Percentiles rank a stretch among this genome's conserved stretches.
Conservation (phyloP, 2,329 filamentous ascomycete species). For the Alternaria brassicae region DNA sequence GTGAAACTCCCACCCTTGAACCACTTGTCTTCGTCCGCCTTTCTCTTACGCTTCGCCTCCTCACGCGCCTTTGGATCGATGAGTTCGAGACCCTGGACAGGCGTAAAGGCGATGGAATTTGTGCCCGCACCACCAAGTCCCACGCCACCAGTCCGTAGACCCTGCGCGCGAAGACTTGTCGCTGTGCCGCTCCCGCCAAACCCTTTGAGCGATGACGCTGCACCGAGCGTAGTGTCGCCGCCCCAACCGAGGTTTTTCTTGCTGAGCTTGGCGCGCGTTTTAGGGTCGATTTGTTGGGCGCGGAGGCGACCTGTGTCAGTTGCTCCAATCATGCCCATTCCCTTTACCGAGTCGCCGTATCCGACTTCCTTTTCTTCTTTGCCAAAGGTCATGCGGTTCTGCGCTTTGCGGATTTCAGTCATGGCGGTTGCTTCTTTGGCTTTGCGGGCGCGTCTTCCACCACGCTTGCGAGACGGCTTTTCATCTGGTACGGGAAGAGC, state of each 20-base stretch:
- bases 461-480: constrained; percentile 91
- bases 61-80: constrained; percentile 92
- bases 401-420: constrained; percentile 94
- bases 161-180: constrained; percentile 77
- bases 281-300: constrained; percentile 86
- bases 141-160: constrained; percentile 81
- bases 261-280: constrained; percentile 89
- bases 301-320: constrained; percentile 88
- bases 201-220: constrained; percentile 74
- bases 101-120: constrained; percentile 89
- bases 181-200: constrained; percentile 72
- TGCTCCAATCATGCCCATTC: constrained; percentile 94
- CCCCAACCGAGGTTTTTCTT: constrained; percentile 98
- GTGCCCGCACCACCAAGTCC: constrained; percentile 73
- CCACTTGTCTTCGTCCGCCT: constrained; percentile 93
- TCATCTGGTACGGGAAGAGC: constrained; percentile 66
- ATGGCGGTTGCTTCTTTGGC: constrained; percentile 97
- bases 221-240: constrained; percentile 62
- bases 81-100: constrained; percentile 91
- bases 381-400: constrained; percentile 94
- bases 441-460: constrained; percentile 86
- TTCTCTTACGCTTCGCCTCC: constrained; percentile 86
- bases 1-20: constrained; percentile 98
- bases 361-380: constrained; percentile 95
- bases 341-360: constrained; percentile 86